Percentiles rank a stretch among this genome's conserved stretches.
These are phyloP conservation scores for Cadophora gregata DNA, from an alignment of 2,329 filamentous ascomycete genomes.

Conservation along the genomic window DNA sequence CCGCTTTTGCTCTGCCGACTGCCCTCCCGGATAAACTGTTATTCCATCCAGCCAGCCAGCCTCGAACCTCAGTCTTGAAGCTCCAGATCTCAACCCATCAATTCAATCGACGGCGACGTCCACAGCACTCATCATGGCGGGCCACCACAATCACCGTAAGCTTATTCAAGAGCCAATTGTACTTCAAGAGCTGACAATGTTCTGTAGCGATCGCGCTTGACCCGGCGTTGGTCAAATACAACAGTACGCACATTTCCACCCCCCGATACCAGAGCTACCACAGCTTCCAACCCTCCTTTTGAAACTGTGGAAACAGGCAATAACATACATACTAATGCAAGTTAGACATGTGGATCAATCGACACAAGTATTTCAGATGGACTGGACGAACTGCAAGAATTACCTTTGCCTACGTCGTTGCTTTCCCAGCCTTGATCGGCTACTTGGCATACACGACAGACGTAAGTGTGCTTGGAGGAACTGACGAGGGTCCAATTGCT, in stretches of 20 bases:
- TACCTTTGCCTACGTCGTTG: slow-evolving; percentile 75
- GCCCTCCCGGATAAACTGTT: neutral
- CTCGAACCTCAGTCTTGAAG: slow-evolving; percentile 14
- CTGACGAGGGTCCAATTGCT: slow-evolving; percentile 25
- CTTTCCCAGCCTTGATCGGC: slow-evolving; percentile 74
- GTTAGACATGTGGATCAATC: slow-evolving; percentile 80
- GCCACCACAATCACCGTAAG: slow-evolving; percentile 53
- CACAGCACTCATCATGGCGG: slow-evolving; percentile 51
- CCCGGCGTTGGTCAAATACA: slow-evolving; percentile 62
- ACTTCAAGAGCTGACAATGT: slow-evolving; percentile 24
- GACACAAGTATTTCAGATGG: slow-evolving; percentile 96
- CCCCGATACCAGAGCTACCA: too few species aligned
- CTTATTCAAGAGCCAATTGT: slow-evolving; percentile 1
- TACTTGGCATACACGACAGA: slow-evolving; percentile 81
- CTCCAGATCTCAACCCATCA: slow-evolving; percentile 3
- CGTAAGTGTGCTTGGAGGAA: slow-evolving; percentile 62
- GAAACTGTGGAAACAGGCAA: neutral
- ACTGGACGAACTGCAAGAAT: slow-evolving; percentile 82
- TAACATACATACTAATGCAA: slow-evolving; percentile 23
- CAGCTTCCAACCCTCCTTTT: neutral
- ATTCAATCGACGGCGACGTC: slow-evolving; percentile 32
- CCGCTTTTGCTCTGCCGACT: neutral
- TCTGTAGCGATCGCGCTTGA: slow-evolving; percentile 42
- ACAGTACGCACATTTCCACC: slow-evolving; percentile 48
- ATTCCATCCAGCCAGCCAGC: neutral